These are phyloP conservation scores for Mastigamoeba balamuthi DNA, from an alignment of 78 protist genomes.

Conservation along the genomic window DNA sequence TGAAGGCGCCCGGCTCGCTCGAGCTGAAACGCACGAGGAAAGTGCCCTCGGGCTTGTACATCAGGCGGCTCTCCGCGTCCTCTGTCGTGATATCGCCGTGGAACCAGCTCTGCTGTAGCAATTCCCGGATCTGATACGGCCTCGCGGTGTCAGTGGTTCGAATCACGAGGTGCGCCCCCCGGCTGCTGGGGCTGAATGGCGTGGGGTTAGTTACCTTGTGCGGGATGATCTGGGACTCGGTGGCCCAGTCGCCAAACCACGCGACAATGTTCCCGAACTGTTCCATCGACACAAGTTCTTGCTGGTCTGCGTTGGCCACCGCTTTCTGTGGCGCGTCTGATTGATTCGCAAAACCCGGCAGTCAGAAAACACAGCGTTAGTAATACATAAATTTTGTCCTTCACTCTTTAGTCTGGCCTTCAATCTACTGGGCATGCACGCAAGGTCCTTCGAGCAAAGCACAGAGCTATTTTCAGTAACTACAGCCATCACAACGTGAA, in stretches of 20 bases:
- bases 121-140: constrained; percentile 17
- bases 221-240: not conserved
- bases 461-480: too few species aligned
- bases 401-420: too few species aligned
- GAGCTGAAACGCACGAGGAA: constrained; percentile 60
- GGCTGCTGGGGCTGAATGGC: not conserved
- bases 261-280: constrained; percentile 57
- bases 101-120: constrained; percentile 56
- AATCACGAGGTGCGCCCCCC: not conserved
- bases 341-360: too few species aligned
- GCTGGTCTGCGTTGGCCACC: too few species aligned
- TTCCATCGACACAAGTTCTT: constrained; percentile 48
- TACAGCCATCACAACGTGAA: too few species aligned
- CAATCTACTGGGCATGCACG: too few species aligned
- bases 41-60: constrained; percentile 45
- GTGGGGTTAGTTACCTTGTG: constrained; percentile 31
- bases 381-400: too few species aligned
- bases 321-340: too few species aligned
- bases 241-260: constrained; percentile 38
- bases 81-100: constrained; percentile 60
- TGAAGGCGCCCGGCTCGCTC: constrained; percentile 39
- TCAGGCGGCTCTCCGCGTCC: constrained; percentile 38
- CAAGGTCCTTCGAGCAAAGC: too few species aligned
- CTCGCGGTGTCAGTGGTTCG: not conserved
- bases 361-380: too few species aligned